Percentiles rank a stretch among this genome's conserved stretches.
Evolutionary conservation across 2,329 filamentous ascomycete genomes (phyloP).

Genomic region (Magnaporthiopsis rhizophila): DNA sequence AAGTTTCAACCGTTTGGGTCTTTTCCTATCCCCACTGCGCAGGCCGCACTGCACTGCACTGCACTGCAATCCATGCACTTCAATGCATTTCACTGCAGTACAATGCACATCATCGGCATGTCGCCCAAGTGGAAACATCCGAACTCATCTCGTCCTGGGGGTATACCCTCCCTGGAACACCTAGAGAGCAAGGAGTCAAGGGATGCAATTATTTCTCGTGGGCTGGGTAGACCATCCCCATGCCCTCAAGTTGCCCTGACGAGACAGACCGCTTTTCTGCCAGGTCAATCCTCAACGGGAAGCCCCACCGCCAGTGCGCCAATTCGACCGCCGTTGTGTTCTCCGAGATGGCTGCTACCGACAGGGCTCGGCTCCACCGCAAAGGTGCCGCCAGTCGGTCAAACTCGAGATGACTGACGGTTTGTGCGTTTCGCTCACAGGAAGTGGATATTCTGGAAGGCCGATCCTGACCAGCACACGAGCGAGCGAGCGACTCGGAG

Average conservation of each 20-base stretch:
- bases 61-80: not conserved
- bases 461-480: not conserved
- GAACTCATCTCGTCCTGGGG: not conserved
- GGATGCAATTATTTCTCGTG: not conserved
- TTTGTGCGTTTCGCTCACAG: not conserved
- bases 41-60: not conserved
- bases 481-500: not conserved
- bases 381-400: too few relatives aligned
- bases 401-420: not conserved
- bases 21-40: not conserved
- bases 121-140: not conserved
- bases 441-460: not conserved
- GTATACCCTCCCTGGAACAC: not conserved
- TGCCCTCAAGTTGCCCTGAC: not conserved
- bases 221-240: too few relatives aligned
- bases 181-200: not conserved
- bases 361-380: not conserved
- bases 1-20: not conserved
- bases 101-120: not conserved
- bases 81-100: too few relatives aligned
- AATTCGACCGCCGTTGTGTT: not conserved
- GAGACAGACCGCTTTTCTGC: constrained; percentile 4
- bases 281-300: not conserved
- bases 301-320: not conserved
- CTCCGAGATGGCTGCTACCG: not conserved